Evolutionary conservation across 176 grass and related monocot species (phyloP).

Genomic region (Avena eriantha): DNA sequence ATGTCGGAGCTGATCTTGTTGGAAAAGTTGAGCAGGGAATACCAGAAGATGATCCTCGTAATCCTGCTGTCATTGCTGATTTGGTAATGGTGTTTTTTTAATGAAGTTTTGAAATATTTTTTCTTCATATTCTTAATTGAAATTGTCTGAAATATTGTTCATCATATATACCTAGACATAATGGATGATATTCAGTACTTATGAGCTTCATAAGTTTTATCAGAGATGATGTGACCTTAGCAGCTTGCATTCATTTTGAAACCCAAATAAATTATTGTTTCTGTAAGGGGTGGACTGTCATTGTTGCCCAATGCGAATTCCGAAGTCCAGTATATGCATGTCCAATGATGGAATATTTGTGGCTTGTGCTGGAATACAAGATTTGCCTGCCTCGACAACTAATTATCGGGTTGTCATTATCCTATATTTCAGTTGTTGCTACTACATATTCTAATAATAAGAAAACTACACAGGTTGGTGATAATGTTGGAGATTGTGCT

Average conservation of each 20-base stretch:
- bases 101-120: constrained; percentile 6
- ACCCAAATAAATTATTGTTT: background rate
- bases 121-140: constrained; percentile 8
- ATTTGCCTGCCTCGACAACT: constrained; percentile 6
- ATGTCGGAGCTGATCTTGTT: constrained; percentile 98
- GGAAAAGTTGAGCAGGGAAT: constrained; percentile 99
- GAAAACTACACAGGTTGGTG: constrained; percentile 79
- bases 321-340: background rate
- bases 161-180: constrained; percentile 22
- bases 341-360: constrained; percentile 2
- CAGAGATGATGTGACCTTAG: background rate
- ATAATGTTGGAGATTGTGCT: constrained; percentile 99
- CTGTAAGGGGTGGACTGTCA: background rate
- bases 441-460: constrained; percentile 35
- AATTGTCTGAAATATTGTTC: constrained; percentile 31
- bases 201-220: constrained; percentile 19
- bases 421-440: constrained; percentile 29
- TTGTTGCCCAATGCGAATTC: constrained; percentile 16
- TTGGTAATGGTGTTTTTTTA: constrained; percentile 71
- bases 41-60: constrained; percentile 99
- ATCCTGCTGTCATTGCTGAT: constrained; percentile 99
- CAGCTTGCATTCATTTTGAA: constrained; percentile 15
- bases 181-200: background rate
- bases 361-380: constrained; percentile 10
- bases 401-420: constrained; percentile 32